A percentile compares a stretch with the other conserved stretches of the same genome.
These are phyloP conservation scores for Persicaria maculosa DNA, from an alignment of 148 eudicot genomes.

Conservation along the genomic window DNA sequence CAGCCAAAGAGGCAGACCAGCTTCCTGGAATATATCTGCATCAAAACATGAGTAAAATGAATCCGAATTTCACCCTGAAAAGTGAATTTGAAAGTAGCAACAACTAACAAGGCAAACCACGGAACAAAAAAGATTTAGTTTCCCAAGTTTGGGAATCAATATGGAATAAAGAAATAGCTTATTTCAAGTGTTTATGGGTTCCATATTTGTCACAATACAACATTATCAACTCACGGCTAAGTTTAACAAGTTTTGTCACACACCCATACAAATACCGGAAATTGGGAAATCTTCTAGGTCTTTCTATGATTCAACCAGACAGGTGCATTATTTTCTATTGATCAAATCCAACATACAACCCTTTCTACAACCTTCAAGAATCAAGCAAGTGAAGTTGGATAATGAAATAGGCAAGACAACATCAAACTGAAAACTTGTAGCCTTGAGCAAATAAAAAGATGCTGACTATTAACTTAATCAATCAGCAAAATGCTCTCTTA, in stretches of 20 bases:
- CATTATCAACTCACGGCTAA: background rate
- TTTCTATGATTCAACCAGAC: background rate
- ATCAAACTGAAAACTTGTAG: background rate
- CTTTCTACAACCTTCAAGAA: background rate
- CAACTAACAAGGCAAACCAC: background rate
- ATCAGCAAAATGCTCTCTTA: constrained; percentile 1
- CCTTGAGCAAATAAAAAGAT: background rate
- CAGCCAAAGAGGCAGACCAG: constrained; percentile 97
- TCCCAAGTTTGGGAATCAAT: background rate
- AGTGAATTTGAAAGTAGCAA: constrained; percentile 4
- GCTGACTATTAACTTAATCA: background rate
- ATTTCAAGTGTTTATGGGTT: background rate
- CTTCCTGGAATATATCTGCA: constrained; percentile 98
- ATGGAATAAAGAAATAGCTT: background rate
- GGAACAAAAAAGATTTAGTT: background rate
- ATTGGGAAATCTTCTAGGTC: background rate
- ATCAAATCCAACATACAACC: background rate
- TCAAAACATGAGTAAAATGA: constrained; percentile 11
- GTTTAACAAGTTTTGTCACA: background rate
- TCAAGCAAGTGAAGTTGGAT: background rate
- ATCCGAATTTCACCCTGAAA: background rate
- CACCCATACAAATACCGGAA: background rate
- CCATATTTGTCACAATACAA: background rate
- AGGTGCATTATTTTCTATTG: background rate
- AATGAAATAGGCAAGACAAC: background rate